phyloP scores from a whole-genome alignment of 371 early-diverging fungal genomes.

The Mortierella sp. region DNA sequence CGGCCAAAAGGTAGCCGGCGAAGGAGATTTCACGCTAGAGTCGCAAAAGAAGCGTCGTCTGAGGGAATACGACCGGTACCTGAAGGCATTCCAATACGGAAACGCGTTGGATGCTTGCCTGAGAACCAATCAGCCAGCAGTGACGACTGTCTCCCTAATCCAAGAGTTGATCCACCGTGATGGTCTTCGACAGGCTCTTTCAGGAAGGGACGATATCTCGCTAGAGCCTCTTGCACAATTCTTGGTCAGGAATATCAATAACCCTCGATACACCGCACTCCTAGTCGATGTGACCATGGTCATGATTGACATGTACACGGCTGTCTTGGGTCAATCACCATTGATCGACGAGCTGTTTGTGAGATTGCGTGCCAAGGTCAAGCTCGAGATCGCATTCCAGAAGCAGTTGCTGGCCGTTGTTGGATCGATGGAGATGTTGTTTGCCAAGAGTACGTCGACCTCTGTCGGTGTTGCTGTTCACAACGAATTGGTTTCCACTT shows the following conservation, averaged over 20 bases:
- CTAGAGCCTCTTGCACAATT: conserved; percentile 87
- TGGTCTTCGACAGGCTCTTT: conserved; percentile 81
- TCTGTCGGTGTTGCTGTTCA: conserved; percentile 48
- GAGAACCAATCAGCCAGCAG: conserved; percentile 63
- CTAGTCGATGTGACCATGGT: conserved; percentile 81
- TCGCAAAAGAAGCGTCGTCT: conserved; percentile 68
- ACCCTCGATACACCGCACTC: conserved; percentile 82
- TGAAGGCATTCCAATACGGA: conserved; percentile 86
- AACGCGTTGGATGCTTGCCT: conserved; percentile 87
- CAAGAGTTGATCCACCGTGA: conserved; percentile 92
- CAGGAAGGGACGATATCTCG: conserved; percentile 88
- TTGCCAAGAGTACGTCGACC: conserved; percentile 59
- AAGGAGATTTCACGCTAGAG: conserved; percentile 81
- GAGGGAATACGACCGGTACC: conserved; percentile 81
- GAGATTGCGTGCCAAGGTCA: conserved; percentile 74
- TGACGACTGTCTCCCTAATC: conserved; percentile 76
- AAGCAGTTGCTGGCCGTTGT: conserved; percentile 77
- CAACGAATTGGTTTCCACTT: conserved; percentile 39
- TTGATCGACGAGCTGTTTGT: conserved; percentile 75
- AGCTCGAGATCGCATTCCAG: conserved; percentile 79
- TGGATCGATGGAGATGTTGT: conserved; percentile 86
- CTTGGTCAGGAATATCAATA: conserved; percentile 77
- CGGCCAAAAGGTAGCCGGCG: conserved; percentile 59
- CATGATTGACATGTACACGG: conserved; percentile 84
- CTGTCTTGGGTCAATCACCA: conserved; percentile 82